A percentile compares a stretch with the other conserved stretches of the same genome.
phyloP scores from a whole-genome alignment of 495 filamentous ascomycete species.

The Sabuloglossum arenarium region DNA sequence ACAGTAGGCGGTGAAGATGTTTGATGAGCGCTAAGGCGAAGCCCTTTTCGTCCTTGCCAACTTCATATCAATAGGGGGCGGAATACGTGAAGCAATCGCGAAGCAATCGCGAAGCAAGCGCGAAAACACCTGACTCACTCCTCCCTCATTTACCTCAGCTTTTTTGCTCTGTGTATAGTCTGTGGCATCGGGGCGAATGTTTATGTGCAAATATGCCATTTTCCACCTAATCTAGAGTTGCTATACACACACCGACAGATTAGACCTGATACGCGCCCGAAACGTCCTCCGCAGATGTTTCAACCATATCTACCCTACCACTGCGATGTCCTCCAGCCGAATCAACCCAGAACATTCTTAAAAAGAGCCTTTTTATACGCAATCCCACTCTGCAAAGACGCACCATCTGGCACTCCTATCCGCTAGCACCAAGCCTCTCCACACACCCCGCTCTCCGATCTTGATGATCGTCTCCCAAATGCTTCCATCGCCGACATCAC shows the following conservation, averaged over 20 bases:
- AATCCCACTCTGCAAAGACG: constrained; percentile 93
- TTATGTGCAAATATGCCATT: not conserved
- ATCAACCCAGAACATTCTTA: not conserved
- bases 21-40: not conserved
- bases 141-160: too few relatives aligned
- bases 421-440: constrained; percentile 84
- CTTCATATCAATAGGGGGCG: not conserved
- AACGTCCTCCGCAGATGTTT: not conserved
- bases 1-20: not conserved
- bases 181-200: too few relatives aligned
- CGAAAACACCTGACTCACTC: not conserved
- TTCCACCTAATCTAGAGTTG: not conserved
- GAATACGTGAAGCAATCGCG: not conserved
- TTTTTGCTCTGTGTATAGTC: not conserved
- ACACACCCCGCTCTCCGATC: constrained; percentile 73
- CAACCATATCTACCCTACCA: not conserved
- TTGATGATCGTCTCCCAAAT: constrained; percentile 98
- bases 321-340: not conserved
- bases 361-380: constrained; percentile 21
- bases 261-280: not conserved
- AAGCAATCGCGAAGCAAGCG: not conserved
- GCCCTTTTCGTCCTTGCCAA: not conserved
- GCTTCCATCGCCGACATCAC: constrained; percentile 48
- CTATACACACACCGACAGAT: too few relatives aligned
- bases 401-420: constrained; percentile 95